Evolutionary conservation across 441 rosid species (phyloP).

Genomic region (Manihot esculenta): DNA sequence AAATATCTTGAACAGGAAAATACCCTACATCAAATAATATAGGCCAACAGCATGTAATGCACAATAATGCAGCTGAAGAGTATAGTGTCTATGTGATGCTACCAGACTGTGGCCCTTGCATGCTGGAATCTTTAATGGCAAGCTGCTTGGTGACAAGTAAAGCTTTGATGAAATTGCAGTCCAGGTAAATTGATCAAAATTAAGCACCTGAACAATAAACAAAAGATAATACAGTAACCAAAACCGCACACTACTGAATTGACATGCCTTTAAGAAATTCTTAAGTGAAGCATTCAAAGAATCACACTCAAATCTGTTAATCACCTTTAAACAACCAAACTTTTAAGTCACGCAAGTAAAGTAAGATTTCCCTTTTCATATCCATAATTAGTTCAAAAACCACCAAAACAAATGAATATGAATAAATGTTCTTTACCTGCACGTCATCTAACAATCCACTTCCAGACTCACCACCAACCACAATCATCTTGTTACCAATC

Average conservation of each 20-base stretch:
- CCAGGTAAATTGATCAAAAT: conserved; percentile 84
- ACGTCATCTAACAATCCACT: conserved; percentile 88
- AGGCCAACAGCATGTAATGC: neutral
- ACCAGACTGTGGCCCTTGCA: conserved; percentile 99
- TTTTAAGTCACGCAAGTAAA: neutral
- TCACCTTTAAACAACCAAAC: neutral
- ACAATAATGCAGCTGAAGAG: no score
- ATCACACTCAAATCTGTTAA: neutral
- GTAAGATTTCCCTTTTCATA: neutral
- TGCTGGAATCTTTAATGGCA: conserved; percentile 91
- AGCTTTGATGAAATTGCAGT: conserved; percentile 80
- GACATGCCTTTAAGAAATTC: neutral
- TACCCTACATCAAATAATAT: neutral
- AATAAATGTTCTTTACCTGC: conserved; percentile 51
- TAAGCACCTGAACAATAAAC: conserved; percentile 59
- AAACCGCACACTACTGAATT: conserved; percentile 13
- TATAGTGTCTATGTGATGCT: conserved; percentile 17
- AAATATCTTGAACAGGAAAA: conserved; percentile 6
- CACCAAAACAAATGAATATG: neutral
- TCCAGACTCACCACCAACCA: conserved; percentile 93
- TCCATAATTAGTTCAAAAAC: neutral
- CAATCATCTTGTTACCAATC: conserved; percentile 94
- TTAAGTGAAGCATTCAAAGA: conserved; percentile 4
- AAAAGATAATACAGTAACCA: conserved; percentile 13
- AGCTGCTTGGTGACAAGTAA: conserved; percentile 88